Evolutionary conservation across 768 basidiomycete species (phyloP), one percentile per base, ranked within the genome.

Genomic region (Russula dissimulans): DNA sequence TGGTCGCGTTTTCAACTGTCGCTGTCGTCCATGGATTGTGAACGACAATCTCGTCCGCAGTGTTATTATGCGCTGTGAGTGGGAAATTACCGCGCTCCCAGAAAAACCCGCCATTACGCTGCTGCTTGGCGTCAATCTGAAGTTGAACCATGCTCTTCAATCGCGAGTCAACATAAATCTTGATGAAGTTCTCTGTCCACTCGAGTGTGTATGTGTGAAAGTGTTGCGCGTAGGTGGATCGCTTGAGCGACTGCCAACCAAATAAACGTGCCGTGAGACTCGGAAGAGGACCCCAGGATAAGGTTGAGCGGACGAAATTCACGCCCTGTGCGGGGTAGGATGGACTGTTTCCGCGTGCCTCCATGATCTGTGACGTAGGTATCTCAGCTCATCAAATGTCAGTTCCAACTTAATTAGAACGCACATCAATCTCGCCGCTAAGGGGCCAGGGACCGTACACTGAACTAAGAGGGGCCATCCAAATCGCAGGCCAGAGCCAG

Each of bases 231-330:
- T 72, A 82, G 68, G 74, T 76, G 22, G 73, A 69, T 45, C 76
- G 78, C 64, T 80, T 75, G 66, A 75, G 69, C 49, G 71, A 70
- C 67, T 73, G 69, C 73, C 75, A 79, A 32, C 79, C 79, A 66
- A 72, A 75, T 49, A 78, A 71, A 61, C 72, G 69, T 59, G 73
- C 73, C 46, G 78, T 66, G 1, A 81, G 67, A 0, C 71, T 62
- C 45, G 72, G 67, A 9, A 81, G 68, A 41, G 81, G 80, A 3
- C 89, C 91, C 73, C 86, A 94, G 70, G 84, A 84, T 22, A 94
- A 72, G 36, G 81, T 76, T 5, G 83, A 78, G 57, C 84, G 75
- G 22, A 78, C 75, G 62, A 73, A 79, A 69, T 79, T 78, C 57
- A 72, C 68, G 52, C 79, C 79, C 65, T 78, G 74, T 0, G 68